Base-by-base conservation (phyloP, 2,329 filamentous ascomycete genomes). In the Exophiala sideris region DNA sequence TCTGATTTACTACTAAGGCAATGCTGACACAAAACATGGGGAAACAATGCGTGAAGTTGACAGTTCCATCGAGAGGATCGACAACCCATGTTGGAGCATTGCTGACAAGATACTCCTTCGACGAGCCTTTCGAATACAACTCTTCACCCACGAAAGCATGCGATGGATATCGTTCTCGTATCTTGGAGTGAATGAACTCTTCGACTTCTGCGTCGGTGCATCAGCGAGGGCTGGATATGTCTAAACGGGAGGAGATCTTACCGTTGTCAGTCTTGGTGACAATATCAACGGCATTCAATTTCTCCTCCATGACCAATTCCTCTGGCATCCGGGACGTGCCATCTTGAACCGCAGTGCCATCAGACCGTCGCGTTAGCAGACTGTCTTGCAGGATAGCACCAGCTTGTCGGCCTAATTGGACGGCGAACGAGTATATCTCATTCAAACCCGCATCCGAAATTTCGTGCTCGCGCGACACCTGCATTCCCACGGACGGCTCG, bases 1-100 rank as follows among this genome's bases (percentile, higher is more conserved):
- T 69, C 5, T 79, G 76, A 14, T 79, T 70, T 50, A 88, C 65
- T 20, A 86, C 75, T 64, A 91, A 84, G 45, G 79, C 87, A 64
- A 91, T 89, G 34, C 85, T 88, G 40, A 91, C 84, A 69, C 88
- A 91, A 72, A 88, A 90, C 84, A 89, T 89, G 54, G 86, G 86
- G 66, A 89, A 89, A 5, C 89, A 78, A 68, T 91, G 88, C 29
- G 87, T 88, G 72, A 87, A 91, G 74, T 91, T 91, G 56, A 91
- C 86, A 2, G 88, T 91, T 40, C 86, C 87, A 65, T 91, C 87
- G 24, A 91, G 77, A 8, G 88, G 87, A 69, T 91, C 88, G 38
- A 91, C 79, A 64, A 85, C 83, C 88, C 87, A 91, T 32, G 87
- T 89, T 40, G 87, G 87, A 0, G 71, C 63, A 39, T 79, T 67